Base-by-base conservation (phyloP, 108 stramenopile species). In the Pseudonitzschia delicatissima region DNA sequence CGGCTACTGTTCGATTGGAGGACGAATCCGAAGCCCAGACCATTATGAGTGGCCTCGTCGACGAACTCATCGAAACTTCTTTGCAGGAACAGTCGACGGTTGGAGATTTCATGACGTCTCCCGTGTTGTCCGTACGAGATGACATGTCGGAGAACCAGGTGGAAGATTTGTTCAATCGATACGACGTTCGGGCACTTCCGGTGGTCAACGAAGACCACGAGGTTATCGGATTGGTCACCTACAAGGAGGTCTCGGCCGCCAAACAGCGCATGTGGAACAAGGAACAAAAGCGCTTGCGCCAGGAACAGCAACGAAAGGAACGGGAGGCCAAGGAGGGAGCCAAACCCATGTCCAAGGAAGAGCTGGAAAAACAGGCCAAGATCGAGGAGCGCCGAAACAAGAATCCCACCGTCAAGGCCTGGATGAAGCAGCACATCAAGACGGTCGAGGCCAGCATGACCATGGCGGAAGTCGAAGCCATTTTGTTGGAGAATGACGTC, bases 361-460 rank as follows among this genome's bases (percentile, higher is more conserved):
- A 79, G 49, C 39, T 68, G 50, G 40, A 80, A 35, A 78, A 57
- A 25, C 77, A 76, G 11, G 49, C 55, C 4, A 73, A 68, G 67
- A 48, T 71, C 52, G 74, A 82, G 45, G 82, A 87, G 40, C 62
- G 62, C 18, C 72, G 82, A 17, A 73, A 69, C 37, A 55, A 65
- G 23, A 87, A 85, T 25, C 83, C 87, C 53, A 81, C 92, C 31
- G 73, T 94, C 21, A 94, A 94, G 71, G 93, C 82, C 18, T 94
- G 93, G 93, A 94, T 94, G 93, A 85, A 87, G 35, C 88, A 94
- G 61, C 88, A 94, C 65, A 86, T 94, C 49, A 72, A 77, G 61
- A 72, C 77, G n/a, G 87, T 86, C 8, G 86, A 85, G 42, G 85
- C 81, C 1, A 78, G 79, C 66, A 60, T 57, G 33, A 94, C 93